phyloP scores from a whole-genome alignment of 768 basidiomycete genomes.

The Hericium rajendrae region DNA sequence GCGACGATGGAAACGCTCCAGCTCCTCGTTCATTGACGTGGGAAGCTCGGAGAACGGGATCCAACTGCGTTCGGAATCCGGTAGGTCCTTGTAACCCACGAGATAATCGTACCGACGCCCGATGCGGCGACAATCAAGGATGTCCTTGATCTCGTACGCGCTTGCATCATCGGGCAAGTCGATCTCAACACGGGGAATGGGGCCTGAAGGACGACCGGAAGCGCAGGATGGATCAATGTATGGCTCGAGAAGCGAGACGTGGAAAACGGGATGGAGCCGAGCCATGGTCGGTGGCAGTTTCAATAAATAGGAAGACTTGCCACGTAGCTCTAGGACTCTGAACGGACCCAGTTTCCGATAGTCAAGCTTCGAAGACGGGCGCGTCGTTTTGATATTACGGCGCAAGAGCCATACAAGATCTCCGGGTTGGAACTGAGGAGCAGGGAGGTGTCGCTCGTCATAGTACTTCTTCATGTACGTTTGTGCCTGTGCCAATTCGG shows the following conservation, averaged over 20 bases:
- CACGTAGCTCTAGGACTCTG: conserved; percentile 6
- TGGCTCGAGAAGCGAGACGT: conserved; percentile 24
- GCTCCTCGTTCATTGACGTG: conserved; percentile 18
- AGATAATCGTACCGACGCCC: conserved; percentile 29
- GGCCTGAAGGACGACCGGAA: conserved; percentile 17
- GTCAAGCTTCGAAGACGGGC: neutral
- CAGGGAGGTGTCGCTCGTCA: neutral
- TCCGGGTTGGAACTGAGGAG: conserved; percentile 7
- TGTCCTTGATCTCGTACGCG: conserved; percentile 14
- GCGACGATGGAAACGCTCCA: conserved; percentile 26
- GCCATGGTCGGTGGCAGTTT: conserved; percentile 24
- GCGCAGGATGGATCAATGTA: conserved; percentile 22
- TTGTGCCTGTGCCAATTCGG: conserved; percentile 12
- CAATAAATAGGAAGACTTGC: conserved; percentile 19
- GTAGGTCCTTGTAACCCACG: conserved; percentile 19
- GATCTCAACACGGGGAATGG: neutral
- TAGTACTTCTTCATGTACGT: conserved; percentile 4
- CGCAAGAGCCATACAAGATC: conserved; percentile 15
- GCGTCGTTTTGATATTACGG: conserved; percentile 3
- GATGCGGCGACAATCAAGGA: conserved; percentile 25
- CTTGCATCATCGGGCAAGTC: conserved; percentile 12
- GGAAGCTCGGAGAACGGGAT: conserved; percentile 28
- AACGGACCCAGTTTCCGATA: conserved; percentile 1
- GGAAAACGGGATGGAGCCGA: conserved; percentile 29
- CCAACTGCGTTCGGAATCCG: conserved; percentile 26